Evolutionary conservation across 495 filamentous ascomycete species (phyloP), one percentile per base, ranked within the genome.

Genomic region (Paragyromitra xinjiangensis): DNA sequence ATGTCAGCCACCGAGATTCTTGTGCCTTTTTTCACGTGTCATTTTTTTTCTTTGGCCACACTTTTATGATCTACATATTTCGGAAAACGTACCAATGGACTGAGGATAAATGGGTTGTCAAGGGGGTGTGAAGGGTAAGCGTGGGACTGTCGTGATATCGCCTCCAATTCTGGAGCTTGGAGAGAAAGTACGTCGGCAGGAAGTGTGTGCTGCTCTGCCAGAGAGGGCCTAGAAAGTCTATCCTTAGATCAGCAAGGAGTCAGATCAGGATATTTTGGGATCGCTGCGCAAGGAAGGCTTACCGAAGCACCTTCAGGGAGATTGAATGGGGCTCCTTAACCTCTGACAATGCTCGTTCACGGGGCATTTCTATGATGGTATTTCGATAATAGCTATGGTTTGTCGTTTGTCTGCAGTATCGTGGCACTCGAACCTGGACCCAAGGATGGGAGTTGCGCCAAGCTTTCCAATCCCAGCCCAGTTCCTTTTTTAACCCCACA

Each of bases 91-190:
- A 91, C 89, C 59, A 90, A 85, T 45, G 91, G 89, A 29, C 86
- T 87, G 73, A 92, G 84, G 40, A 88, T 88, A 75, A 91, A 92
- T 40, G 85, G 83, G 48, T 85, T 84, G 67, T 87, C 83, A 26
- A 82, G 81, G 12, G 85, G 81, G 14, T 83, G 81, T 2, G 87
- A 87, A 3, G 89, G 88, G 39, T 81, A 81, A 11, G 79, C 78
- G 34, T 81, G 64, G 3, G 79, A 81, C 39, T 81, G 70, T 45
- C 53, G 75, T 22, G 79, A 80, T 61, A 82, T 65, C 9, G 40
- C 61, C 6, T 64, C 39, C 44, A 82, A 29, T 42, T 80, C 77
- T 66, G 73, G 59, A 22, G 69, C 56, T 61, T 66, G 77, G 24
- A 37, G 53, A 37, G 80, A 71, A 53, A 68, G 44, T 39, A 44